These are phyloP conservation scores for Protostelium mycophagum DNA, from an alignment of 78 protist species.

Conservation along the genomic window DNA sequence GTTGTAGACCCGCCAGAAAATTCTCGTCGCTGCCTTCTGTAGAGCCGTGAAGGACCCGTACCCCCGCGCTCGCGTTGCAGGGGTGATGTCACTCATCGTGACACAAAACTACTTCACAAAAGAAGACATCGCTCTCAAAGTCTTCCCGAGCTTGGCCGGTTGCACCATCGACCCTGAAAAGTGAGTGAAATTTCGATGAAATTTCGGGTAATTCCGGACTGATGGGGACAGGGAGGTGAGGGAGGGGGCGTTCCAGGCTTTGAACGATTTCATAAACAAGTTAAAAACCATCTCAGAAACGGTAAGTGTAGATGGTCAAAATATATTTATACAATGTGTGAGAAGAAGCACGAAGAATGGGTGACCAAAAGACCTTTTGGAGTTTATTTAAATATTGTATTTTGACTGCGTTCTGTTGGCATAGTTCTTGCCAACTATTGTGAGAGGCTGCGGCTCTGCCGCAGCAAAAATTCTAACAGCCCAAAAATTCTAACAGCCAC, in stretches of 20 bases:
- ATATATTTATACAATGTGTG: neutral
- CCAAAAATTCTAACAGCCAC: no score
- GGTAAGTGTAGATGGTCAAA: neutral
- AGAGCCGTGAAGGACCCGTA: slow-evolving; percentile 74
- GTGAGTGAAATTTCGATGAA: neutral
- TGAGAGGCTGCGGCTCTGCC: no score
- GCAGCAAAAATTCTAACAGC: no score
- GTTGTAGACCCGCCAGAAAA: slow-evolving; percentile 39
- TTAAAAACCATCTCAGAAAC: slow-evolving; percentile 25
- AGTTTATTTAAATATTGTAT: no score
- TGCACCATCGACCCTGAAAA: slow-evolving; percentile 37
- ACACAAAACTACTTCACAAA: slow-evolving; percentile 33
- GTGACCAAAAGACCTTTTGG: no score
- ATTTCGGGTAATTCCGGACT: no score
- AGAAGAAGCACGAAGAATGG: neutral
- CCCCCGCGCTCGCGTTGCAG: slow-evolving; percentile 61
- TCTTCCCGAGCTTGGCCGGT: slow-evolving; percentile 36
- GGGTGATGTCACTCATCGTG: slow-evolving; percentile 57
- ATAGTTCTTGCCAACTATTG: no score
- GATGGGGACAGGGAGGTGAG: neutral
- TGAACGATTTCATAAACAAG: slow-evolving; percentile 22
- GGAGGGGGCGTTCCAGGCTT: slow-evolving; percentile 23
- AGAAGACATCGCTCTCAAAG: slow-evolving; percentile 38
- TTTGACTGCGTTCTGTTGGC: no score
- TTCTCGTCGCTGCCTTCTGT: slow-evolving; percentile 72